phyloP scores from a whole-genome alignment of 2,329 filamentous ascomycete genomes.

The Epichloe brachyelytri region DNA sequence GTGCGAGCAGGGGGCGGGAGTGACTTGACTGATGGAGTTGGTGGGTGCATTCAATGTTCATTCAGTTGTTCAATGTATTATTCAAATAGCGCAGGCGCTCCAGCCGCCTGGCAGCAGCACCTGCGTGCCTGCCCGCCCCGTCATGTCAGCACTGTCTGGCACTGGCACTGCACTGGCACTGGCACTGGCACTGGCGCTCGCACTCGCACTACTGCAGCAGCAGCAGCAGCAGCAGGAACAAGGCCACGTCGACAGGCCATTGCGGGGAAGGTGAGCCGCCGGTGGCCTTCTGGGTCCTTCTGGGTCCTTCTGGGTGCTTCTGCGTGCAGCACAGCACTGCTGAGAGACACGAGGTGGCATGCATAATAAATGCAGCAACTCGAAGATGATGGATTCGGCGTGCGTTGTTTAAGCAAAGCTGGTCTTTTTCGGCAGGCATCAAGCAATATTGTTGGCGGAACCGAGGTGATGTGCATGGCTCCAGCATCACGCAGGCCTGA shows the following conservation, averaged over 20 bases:
- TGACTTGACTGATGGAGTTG: not conserved
- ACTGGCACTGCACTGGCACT: not conserved
- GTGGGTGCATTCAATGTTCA: not conserved
- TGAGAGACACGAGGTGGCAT: not conserved
- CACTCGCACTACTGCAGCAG: too few relatives aligned
- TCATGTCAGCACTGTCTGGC: too few relatives aligned
- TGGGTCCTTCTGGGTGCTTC: not conserved
- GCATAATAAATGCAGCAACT: not conserved
- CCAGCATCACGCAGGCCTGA: not conserved
- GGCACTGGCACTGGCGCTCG: too few relatives aligned
- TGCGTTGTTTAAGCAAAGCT: not conserved
- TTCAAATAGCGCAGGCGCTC: not conserved
- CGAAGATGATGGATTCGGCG: not conserved
- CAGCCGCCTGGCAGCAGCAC: not conserved
- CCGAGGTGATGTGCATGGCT: too few relatives aligned
- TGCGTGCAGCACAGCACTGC: too few relatives aligned
- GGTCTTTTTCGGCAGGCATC: not conserved
- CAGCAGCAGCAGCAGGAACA: not conserved
- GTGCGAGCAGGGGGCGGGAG: not conserved
- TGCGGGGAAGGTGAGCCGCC: conserved; percentile 1
- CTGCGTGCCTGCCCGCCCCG: not conserved
- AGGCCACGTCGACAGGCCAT: not conserved
- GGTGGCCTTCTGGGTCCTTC: not conserved
- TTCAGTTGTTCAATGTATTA: not conserved
- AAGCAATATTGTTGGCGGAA: too few relatives aligned